Evolutionary conservation across 2,329 filamentous ascomycete species (phyloP).

Genomic region (Ophiosphaerella herpotricha): DNA sequence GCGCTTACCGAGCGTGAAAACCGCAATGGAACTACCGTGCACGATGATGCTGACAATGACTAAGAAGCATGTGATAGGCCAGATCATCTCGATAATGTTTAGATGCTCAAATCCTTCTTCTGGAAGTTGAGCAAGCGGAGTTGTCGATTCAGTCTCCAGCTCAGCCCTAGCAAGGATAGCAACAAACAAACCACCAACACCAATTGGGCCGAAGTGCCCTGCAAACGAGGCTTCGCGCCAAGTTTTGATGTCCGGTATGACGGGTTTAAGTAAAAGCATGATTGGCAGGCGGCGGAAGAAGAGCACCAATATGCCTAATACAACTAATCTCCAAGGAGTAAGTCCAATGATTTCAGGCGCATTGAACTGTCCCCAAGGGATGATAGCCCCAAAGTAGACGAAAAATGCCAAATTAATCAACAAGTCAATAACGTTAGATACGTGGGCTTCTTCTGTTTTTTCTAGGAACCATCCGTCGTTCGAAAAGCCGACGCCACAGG

Average conservation of each 20-base stretch:
- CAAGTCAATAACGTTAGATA: conserved; percentile 98
- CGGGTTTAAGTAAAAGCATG: conserved; percentile 86
- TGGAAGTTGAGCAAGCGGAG: conserved; percentile 70
- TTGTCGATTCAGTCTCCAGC: conserved; percentile 74
- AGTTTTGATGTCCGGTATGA: conserved; percentile 96
- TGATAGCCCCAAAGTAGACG: conserved; percentile 95
- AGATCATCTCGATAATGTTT: conserved; percentile 81
- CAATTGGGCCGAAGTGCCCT: conserved; percentile 96
- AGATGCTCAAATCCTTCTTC: conserved; percentile 64
- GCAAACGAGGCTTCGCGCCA: conserved; percentile 97
- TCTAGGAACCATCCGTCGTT: conserved; percentile 99
- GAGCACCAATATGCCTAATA: conserved; percentile 90
- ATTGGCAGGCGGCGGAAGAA: conserved; percentile 95
- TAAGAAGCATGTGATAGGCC: conserved; percentile 93
- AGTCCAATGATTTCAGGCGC: conserved; percentile 69
- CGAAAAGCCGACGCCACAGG: conserved; percentile 96
- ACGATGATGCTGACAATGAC: conserved; percentile 94
- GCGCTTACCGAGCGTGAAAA: conserved; percentile 95
- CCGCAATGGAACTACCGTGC: conserved; percentile 96
- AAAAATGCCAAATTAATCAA: conserved; percentile 97
- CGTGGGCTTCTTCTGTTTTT: conserved; percentile 97
- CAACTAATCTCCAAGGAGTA: conserved; percentile 85
- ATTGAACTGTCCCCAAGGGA: conserved; percentile 94
- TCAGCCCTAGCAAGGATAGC: conserved; percentile 93
- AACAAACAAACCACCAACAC: conserved; percentile 94